A percentile compares a stretch with the other conserved stretches of the same genome.
Conservation (phyloP, 2,329 filamentous ascomycete genomes). For the Aspergillus phoenicis region DNA sequence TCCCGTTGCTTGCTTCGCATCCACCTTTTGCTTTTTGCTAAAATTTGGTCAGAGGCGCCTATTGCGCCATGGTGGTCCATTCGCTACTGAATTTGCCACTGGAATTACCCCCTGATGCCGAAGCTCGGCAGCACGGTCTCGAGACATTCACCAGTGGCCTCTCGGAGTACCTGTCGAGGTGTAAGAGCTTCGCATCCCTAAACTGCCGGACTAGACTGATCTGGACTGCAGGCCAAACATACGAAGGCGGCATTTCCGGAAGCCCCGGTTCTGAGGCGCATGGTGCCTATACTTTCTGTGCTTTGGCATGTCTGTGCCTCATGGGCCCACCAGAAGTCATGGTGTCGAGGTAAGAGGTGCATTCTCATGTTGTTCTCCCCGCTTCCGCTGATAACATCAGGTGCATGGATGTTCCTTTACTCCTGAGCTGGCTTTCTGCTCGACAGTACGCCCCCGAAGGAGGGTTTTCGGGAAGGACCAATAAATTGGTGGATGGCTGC, state of each 20-base stretch:
- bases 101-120: constrained; percentile 72
- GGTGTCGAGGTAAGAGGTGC: constrained; percentile 65
- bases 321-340: constrained; percentile 75
- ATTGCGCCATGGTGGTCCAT: constrained; percentile 84
- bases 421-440: constrained; percentile 85
- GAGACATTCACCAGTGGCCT: constrained; percentile 71
- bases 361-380: neutral
- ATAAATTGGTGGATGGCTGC: constrained; percentile 97
- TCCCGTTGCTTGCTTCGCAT: constrained; percentile 19
- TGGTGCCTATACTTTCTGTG: constrained; percentile 95
- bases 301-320: constrained; percentile 83
- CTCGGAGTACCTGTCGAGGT: constrained; percentile 76
- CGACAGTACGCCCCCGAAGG: constrained; percentile 90
- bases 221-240: constrained; percentile 71
- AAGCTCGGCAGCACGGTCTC: constrained; percentile 64
- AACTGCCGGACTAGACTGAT: constrained; percentile 15
- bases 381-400: constrained; percentile 46
- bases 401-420: constrained; percentile 72
- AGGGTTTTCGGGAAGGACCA: constrained; percentile 89
- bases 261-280: constrained; percentile 88
- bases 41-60: constrained; percentile 69
- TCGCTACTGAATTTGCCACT: constrained; percentile 82
- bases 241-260: constrained; percentile 88
- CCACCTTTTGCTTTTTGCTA: constrained; percentile 9
- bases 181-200: constrained; percentile 54